A percentile compares a stretch with the other conserved stretches of the same genome.
These are phyloP conservation scores for Capsella bursapastoris DNA, from an alignment of 345 rosid species.

Conservation along the genomic window DNA sequence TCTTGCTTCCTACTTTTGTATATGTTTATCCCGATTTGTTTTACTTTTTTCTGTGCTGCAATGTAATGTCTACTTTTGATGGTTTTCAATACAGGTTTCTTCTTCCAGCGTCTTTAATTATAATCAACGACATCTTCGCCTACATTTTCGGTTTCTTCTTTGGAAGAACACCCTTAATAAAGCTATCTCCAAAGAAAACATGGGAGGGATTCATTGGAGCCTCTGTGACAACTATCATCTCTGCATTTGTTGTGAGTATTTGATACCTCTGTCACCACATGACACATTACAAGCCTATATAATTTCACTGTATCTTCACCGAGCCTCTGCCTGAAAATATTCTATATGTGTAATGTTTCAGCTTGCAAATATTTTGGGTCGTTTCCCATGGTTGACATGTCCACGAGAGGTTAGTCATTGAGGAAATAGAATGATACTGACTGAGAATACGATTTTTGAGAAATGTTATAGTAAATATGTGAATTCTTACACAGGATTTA, in stretches of 20 bases:
- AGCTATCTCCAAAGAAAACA: conserved; percentile 96
- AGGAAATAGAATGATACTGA: neutral
- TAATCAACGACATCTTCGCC: conserved; percentile 90
- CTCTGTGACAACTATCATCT: conserved; percentile 82
- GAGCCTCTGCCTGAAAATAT: conserved; percentile 1
- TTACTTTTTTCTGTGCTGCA: neutral
- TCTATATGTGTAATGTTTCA: conserved; percentile 49
- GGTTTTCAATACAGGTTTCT: conserved; percentile 72
- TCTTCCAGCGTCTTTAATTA: conserved; percentile 96
- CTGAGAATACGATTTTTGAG: conserved; percentile 4
- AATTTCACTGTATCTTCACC: conserved; percentile 4
- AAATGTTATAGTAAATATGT: conserved; percentile 23
- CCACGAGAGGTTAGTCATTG: conserved; percentile 79
- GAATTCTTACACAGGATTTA: conserved; percentile 65
- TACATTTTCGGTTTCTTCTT: conserved; percentile 94
- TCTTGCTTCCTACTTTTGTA: neutral
- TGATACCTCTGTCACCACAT: conserved; percentile 1
- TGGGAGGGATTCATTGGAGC: conserved; percentile 99
- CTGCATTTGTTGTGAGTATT: conserved; percentile 82
- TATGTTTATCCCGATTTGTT: neutral
- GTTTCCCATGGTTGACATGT: conserved; percentile 93
- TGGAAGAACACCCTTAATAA: conserved; percentile 93
- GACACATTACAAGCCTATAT: neutral
- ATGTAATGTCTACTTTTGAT: conserved; percentile 13
- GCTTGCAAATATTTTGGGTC: conserved; percentile 93